Evolutionary conservation across 2,329 filamentous ascomycete genomes (phyloP).

Genomic region (Fusarium napiforme): DNA sequence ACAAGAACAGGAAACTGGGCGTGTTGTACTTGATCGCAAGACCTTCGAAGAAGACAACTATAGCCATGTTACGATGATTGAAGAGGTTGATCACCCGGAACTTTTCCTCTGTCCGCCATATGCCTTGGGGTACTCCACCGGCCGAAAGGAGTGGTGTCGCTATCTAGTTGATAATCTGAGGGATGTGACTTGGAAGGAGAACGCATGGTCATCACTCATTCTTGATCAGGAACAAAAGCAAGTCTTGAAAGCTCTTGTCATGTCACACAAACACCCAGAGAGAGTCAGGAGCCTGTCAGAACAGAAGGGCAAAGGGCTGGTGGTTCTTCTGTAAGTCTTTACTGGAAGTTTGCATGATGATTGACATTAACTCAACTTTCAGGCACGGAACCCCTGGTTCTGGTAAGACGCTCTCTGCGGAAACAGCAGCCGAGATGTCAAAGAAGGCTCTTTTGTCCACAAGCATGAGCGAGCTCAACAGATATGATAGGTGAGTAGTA

Average conservation of each 20-base stretch:
- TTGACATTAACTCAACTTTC: rapidly evolving
- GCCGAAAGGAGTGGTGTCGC: neutral
- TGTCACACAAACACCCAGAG: neutral
- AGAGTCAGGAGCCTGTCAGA: neutral
- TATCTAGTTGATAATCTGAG: neutral
- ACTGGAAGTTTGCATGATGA: rapidly evolving
- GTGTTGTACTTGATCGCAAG: neutral
- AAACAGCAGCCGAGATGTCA: neutral
- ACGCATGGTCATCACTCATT: neutral
- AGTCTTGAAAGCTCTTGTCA: neutral
- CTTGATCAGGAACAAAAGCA: neutral
- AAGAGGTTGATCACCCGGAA: neutral
- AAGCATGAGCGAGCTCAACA: neutral
- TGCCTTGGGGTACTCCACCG: neutral
- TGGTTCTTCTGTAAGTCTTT: neutral
- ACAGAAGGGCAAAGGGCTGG: neutral
- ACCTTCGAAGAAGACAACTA: neutral
- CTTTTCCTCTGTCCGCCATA: neutral
- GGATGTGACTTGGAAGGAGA: neutral
- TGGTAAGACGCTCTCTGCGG: neutral
- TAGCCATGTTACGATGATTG: neutral
- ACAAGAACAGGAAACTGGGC: rapidly evolving
- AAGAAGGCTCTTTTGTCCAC: neutral
- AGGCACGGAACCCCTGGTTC: neutral
- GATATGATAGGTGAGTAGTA: neutral